Conservation (phyloP, 306 rosid species). For the Medicago arabica region DNA sequence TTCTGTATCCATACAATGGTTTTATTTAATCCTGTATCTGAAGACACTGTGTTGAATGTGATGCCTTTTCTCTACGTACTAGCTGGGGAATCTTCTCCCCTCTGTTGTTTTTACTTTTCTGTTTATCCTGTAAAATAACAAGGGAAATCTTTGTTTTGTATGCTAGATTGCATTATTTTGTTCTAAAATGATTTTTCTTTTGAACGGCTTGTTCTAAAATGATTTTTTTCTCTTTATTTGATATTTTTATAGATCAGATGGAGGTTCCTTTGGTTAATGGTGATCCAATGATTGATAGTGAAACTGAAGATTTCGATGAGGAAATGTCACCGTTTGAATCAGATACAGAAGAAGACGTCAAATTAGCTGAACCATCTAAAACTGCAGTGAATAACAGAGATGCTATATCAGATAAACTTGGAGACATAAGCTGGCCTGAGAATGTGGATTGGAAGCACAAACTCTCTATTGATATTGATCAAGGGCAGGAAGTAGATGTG, state of each 20-base stretch:
- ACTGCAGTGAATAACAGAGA: slow-evolving; percentile 68
- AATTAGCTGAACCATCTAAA: slow-evolving; percentile 66
- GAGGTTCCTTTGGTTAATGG: slow-evolving; percentile 38
- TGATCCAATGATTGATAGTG: slow-evolving; percentile 35
- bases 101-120: neutral
- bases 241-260: slow-evolving; percentile 54
- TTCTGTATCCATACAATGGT: too few species aligned
- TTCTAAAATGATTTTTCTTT: neutral
- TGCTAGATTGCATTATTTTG: neutral
- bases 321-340: slow-evolving; percentile 64
- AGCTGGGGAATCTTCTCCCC: neutral
- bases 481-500: slow-evolving; percentile 80
- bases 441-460: slow-evolving; percentile 75
- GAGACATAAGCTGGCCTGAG: slow-evolving; percentile 89
- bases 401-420: slow-evolving; percentile 81
- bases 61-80: neutral
- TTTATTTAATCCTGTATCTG: neutral
- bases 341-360: slow-evolving; percentile 67
- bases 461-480: slow-evolving; percentile 74
- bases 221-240: neutral
- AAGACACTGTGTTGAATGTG: neutral
- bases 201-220: too few species aligned
- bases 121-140: neutral
- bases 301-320: slow-evolving; percentile 40
- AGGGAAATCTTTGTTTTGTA: neutral